Base-by-base conservation (phyloP, 495 filamentous ascomycete species). In the Daldinia bambusicola region DNA sequence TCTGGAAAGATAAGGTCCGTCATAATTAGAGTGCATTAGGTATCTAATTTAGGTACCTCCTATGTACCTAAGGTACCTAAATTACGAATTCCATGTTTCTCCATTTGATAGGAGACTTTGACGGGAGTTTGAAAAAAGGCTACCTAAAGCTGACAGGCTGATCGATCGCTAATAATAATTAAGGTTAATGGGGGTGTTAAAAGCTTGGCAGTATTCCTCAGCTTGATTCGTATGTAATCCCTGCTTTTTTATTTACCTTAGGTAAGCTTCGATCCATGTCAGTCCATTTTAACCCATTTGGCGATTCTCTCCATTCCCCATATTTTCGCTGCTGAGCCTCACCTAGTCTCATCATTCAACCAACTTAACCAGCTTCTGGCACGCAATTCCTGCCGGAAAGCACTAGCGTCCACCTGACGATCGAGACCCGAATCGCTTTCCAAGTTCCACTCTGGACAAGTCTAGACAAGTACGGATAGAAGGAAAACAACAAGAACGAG, bases 111-210 rank as follows among this genome's bases (percentile, higher is more conserved):
- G n/a, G n/a, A n/a, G n/a, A n/a, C n/a, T n/a, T n/a, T n/a, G n/a
- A n/a, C n/a, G n/a, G n/a, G n/a, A n/a, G n/a, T n/a, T n/a, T n/a
- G n/a, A n/a, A n/a, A n/a, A n/a, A n/a, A n/a, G n/a, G n/a, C n/a
- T n/a, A n/a, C n/a, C n/a, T n/a, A n/a, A n/a, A 4, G 7, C 7
- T 34, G 4, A 7, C 7, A 34, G 2, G 48, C 12, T 26, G 22
- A 16, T 1, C 6, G 10, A 22, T 48, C 26, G 40, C 55, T 59
- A 63, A 45, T 36, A 59, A 59, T 51, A 60, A 50, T 64, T 64
- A 60, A 63, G 60, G 67, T 55, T 64, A 69, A 55, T 36, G 55
- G 61, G 55, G 60, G 34, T 6, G 34, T 5, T 36, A 38, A 36
- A 67, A 22, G 18, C 55, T 69, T 58, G 59, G 66, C 66, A 4